Conservation (phyloP, 371 early-diverging fungal genomes). For the Syncephalastrum monosporum region DNA sequence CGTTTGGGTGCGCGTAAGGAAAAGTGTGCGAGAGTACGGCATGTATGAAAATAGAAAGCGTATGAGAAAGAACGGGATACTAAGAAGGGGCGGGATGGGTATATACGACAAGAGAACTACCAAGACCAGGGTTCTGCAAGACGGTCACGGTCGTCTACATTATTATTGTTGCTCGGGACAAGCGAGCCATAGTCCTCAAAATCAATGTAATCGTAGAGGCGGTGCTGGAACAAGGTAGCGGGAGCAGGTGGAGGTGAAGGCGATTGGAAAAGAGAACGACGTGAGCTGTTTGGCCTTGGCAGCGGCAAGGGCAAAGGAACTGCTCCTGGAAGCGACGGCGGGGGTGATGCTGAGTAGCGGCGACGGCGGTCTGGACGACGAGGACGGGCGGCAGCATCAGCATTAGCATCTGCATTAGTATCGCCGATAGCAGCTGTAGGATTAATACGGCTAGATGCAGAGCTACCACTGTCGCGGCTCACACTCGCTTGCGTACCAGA, state of each 20-base stretch:
- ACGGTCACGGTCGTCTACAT: too few species aligned
- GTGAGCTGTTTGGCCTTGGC: too few species aligned
- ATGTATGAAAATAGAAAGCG: background rate
- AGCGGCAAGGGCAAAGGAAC: too few species aligned
- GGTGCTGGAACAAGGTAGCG: background rate
- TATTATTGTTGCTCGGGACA: background rate
- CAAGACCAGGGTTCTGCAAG: background rate
- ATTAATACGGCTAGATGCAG: background rate
- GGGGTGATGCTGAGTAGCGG: too few species aligned
- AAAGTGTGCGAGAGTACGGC: background rate
- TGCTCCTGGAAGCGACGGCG: too few species aligned
- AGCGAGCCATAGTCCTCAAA: background rate
- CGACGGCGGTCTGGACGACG: background rate
- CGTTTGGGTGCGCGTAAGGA: background rate
- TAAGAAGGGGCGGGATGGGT: background rate
- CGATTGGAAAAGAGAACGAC: too few species aligned
- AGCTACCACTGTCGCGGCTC: background rate
- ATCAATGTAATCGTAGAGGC: too few species aligned
- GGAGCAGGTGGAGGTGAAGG: background rate
- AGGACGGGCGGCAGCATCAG: background rate
- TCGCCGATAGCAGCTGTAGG: background rate
- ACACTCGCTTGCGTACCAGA: slow-evolving; percentile 12
- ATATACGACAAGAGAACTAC: background rate
- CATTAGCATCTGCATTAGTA: background rate
- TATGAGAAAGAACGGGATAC: background rate